Percentiles rank a stretch among this genome's conserved stretches.
phyloP scores from a whole-genome alignment of 2,329 filamentous ascomycete species.

The Calonectria pteridis region DNA sequence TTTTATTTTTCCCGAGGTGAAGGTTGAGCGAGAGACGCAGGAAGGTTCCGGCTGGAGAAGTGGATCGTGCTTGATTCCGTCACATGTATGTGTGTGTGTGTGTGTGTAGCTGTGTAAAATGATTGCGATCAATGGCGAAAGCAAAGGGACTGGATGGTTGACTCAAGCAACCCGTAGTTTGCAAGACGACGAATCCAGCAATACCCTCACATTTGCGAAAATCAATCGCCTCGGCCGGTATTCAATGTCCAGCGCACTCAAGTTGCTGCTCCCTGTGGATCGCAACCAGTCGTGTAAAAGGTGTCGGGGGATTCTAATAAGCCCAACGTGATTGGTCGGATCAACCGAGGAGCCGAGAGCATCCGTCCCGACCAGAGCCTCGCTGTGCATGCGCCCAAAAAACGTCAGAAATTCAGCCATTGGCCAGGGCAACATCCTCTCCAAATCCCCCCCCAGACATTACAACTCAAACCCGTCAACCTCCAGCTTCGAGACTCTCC shows the following conservation, averaged over 20 bases:
- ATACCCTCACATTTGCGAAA: neutral
- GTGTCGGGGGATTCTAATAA: conserved; percentile 43
- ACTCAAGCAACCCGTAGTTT: neutral
- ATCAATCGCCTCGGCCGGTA: conserved; percentile 24
- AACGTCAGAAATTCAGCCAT: conserved; percentile 42
- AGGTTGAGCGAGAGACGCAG: neutral
- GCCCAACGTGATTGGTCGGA: conserved; percentile 49
- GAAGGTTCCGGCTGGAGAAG: conserved; percentile 3
- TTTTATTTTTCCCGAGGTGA: conserved; percentile 27
- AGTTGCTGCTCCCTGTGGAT: conserved; percentile 17
- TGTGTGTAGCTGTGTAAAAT: neutral
- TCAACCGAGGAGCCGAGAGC: conserved; percentile 52
- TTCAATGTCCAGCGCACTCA: conserved; percentile 29
- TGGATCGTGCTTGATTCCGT: neutral
- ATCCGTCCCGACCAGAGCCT: conserved; percentile 44
- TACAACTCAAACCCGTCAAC: conserved; percentile 44
- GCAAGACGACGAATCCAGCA: neutral
- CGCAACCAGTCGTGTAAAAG: conserved; percentile 10
- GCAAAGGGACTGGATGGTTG: neutral
- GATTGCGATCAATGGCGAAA: neutral
- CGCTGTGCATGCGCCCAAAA: conserved; percentile 35
- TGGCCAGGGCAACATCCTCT: conserved; percentile 28
- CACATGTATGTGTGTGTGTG: too few relatives aligned
- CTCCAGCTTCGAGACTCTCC: conserved; percentile 36
- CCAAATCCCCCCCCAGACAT: conserved; percentile 32